Evolutionary conservation across 306 rosid species (phyloP), one percentile per base, ranked within the genome.

Genomic region (Vachellia pachyceras): DNA sequence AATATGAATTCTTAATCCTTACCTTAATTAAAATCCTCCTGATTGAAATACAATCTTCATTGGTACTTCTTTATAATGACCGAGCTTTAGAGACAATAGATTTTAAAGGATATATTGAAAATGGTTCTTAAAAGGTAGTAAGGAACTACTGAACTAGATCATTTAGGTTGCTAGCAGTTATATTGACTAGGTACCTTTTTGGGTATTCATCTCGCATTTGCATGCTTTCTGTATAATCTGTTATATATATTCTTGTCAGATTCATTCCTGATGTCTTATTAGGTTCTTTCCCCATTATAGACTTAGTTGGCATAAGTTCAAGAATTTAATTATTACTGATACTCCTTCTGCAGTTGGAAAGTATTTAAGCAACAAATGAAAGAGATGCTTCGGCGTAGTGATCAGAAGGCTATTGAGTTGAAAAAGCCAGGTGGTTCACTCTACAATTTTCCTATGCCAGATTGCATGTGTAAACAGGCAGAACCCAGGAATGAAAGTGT

Each of bases 361-460:
- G 87, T 85, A 87, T 90, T 90, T 72, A 76, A 80, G 75, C 88
- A 82, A 54, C 98, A 88, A 81, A 86, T 89, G 94, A 91, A 79
- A 76, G 97, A 89, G 69, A 93, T 95, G 99, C 96, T 93, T 82
- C 89, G 73, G 55, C 94, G 83, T 75, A 95, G 92, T 66, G 98
- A 95, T 83, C 85, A 81, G 74, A 93, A 90, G 83, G 98, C 97
- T 73, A 78, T 79, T 33, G 98, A 95, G 83, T 40, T 91, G 87
- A 93, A 90, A 79, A 95, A 93, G 81, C 69, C 91, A 20, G 85
- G 91, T 46, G 97, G 83, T 2, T 93, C 97, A 46, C 88, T 95
- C 13, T 95, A 90, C 72, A 95, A 88, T 44, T 95, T 93, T 91
- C 99, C 99, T 44, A 87, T 89, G 97, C 99, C 99, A 25, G 99